Conservation (phyloP, 1,284 basidiomycete species). For the Ceratobasidium sp. region DNA sequence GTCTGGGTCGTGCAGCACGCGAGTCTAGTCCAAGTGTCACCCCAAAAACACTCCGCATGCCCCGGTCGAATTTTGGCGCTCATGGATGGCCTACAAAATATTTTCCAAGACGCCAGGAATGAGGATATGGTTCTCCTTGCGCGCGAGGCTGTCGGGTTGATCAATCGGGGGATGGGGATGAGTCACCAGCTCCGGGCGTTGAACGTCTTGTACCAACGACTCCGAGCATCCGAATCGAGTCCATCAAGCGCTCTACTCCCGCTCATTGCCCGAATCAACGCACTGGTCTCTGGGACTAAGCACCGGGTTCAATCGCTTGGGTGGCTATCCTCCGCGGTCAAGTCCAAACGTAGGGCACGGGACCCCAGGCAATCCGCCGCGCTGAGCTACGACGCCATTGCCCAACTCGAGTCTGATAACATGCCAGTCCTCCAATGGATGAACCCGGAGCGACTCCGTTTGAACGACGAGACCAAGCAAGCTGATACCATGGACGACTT, state of each 20-base stretch:
- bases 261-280: no score
- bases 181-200: slow-evolving; percentile 8
- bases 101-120: background rate
- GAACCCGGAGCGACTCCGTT: background rate
- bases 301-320: no score
- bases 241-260: no score
- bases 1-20: background rate
- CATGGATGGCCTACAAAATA: no score
- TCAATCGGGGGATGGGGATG: slow-evolving; percentile 5
- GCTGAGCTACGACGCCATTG: slow-evolving; percentile 7
- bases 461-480: background rate
- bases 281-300: no score
- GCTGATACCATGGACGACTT: slow-evolving; percentile 5
- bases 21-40: background rate
- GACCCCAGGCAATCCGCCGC: background rate
- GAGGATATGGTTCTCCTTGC: background rate
- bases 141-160: background rate
- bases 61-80: background rate
- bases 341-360: background rate
- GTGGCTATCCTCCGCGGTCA: background rate
- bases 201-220: background rate
- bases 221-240: slow-evolving; percentile 1
- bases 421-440: slow-evolving; percentile 8
- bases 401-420: background rate
- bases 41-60: background rate